Percentiles rank a stretch among this genome's conserved stretches.
These are phyloP conservation scores for Entomortierella lignicola DNA, from an alignment of 192 early-diverging fungal species.

Conservation along the genomic window DNA sequence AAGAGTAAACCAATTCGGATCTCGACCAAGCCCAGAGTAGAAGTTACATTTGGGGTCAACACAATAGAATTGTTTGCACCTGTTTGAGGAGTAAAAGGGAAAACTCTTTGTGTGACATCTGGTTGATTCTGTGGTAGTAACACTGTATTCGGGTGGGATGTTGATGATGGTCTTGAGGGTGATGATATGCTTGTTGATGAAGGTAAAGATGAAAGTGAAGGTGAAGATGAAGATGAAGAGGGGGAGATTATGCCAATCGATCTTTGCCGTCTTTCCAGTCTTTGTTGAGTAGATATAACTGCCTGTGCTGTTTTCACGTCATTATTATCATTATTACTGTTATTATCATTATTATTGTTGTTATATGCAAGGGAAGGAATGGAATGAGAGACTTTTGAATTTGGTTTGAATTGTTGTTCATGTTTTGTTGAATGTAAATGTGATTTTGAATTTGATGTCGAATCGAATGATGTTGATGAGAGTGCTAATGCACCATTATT, in stretches of 20 bases:
- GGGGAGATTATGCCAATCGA: neutral
- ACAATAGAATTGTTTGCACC: conserved; percentile 35
- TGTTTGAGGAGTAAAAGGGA: conserved; percentile 35
- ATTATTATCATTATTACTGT: neutral
- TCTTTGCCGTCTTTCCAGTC: neutral
- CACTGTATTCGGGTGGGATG: neutral
- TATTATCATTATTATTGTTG: neutral
- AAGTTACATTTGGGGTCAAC: conserved; percentile 40
- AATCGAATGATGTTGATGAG: neutral
- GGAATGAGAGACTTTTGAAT: neutral
- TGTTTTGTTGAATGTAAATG: neutral
- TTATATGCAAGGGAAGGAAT: neutral
- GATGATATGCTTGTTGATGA: too few relatives aligned
- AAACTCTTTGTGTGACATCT: conserved; percentile 1
- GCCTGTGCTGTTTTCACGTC: neutral
- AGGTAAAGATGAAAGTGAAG: neutral
- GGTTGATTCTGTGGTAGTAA: conserved; percentile 23
- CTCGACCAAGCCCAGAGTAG: conserved; percentile 26
- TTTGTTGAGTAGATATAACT: neutral
- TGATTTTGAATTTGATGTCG: neutral
- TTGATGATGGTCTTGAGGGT: neutral
- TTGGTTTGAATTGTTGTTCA: neutral
- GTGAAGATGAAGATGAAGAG: neutral
- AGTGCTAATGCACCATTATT: neutral
- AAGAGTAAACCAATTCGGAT: conserved; percentile 39